phyloP scores from a whole-genome alignment of 2,329 filamentous ascomycete species.

The Metarhizium guizhouense region DNA sequence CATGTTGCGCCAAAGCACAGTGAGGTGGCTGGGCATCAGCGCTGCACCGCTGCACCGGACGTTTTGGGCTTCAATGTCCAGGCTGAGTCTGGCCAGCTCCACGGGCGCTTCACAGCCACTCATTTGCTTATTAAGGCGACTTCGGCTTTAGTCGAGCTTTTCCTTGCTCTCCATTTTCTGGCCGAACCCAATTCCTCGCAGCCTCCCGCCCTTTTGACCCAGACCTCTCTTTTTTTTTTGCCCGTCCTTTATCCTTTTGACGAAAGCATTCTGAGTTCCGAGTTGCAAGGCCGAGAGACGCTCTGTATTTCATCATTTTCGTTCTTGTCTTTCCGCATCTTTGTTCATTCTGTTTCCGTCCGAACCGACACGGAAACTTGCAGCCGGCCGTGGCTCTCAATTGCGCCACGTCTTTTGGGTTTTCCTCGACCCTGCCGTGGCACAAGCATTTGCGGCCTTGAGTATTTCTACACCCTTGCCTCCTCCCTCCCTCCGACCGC shows the following conservation, averaged over 20 bases:
- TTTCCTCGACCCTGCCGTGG: not conserved
- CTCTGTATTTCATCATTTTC: not conserved
- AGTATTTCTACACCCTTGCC: conserved; percentile 1
- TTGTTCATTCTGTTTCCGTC: not conserved
- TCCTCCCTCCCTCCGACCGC: conserved; percentile 1
- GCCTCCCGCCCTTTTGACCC: not conserved
- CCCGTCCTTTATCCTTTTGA: not conserved
- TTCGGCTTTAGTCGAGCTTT: not conserved
- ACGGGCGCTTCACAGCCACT: not conserved
- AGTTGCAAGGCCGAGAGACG: not conserved
- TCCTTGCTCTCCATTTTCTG: not conserved
- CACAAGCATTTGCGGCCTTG: conserved; percentile 4
- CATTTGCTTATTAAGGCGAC: conserved; percentile 3
- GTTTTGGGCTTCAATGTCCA: conserved; percentile 2
- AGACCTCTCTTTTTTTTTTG: not conserved
- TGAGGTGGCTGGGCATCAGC: conserved; percentile 6
- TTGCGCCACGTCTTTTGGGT: not conserved
- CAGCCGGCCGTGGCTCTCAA: conserved; percentile 1
- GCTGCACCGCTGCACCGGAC: not conserved
- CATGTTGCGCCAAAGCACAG: not conserved
- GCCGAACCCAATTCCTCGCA: not conserved
- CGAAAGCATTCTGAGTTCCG: not conserved
- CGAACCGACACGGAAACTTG: not conserved
- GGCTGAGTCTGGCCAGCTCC: not conserved
- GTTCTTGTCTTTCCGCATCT: not conserved